A percentile compares a stretch with the other conserved stretches of the same genome.
phyloP scores from a whole-genome alignment of 495 filamentous ascomycete species.

The Penicillium atrosanguineum region DNA sequence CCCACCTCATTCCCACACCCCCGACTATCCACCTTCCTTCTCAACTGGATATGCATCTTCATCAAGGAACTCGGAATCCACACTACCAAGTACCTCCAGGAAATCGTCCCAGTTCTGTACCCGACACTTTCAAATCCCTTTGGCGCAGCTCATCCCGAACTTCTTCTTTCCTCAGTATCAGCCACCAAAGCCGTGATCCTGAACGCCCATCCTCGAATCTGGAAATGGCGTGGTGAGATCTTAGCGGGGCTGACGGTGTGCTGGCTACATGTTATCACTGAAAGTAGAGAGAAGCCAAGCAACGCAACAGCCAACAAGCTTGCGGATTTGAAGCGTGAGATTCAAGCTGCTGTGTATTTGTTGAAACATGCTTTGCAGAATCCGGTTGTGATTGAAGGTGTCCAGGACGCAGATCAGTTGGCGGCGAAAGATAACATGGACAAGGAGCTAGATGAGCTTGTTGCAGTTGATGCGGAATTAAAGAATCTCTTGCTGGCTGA shows the following conservation, averaged over 20 bases:
- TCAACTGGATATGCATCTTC: constrained; percentile 52
- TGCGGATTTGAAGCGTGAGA: constrained; percentile 39
- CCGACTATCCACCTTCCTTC: constrained; percentile 51
- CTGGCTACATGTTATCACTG: constrained; percentile 61
- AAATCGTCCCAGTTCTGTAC: constrained; percentile 66
- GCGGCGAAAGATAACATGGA: constrained; percentile 26
- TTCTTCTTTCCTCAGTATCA: constrained; percentile 52
- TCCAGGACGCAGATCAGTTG: constrained; percentile 18
- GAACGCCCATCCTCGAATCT: constrained; percentile 72
- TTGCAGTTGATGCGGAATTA: constrained; percentile 36
- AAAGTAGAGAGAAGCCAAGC: constrained; percentile 27
- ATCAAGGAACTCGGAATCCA: constrained; percentile 63
- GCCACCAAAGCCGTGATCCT: constrained; percentile 59
- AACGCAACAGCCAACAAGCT: constrained; percentile 8
- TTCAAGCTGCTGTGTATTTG: constrained; percentile 41
- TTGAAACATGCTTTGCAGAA: constrained; percentile 38
- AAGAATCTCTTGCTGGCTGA: constrained; percentile 26
- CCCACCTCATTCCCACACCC: constrained; percentile 45
- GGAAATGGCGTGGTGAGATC: constrained; percentile 64
- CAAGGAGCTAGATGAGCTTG: constrained; percentile 33
- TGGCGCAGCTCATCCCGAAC: constrained; percentile 51
- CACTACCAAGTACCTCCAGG: constrained; percentile 71
- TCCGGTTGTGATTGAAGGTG: constrained; percentile 10
- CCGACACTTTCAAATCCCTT: constrained; percentile 69
- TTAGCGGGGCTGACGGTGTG: constrained; percentile 60